Percentiles rank a stretch among this genome's conserved stretches.
phyloP scores from a whole-genome alignment of 163 green algal species.

The Scenedesmus sp. region DNA sequence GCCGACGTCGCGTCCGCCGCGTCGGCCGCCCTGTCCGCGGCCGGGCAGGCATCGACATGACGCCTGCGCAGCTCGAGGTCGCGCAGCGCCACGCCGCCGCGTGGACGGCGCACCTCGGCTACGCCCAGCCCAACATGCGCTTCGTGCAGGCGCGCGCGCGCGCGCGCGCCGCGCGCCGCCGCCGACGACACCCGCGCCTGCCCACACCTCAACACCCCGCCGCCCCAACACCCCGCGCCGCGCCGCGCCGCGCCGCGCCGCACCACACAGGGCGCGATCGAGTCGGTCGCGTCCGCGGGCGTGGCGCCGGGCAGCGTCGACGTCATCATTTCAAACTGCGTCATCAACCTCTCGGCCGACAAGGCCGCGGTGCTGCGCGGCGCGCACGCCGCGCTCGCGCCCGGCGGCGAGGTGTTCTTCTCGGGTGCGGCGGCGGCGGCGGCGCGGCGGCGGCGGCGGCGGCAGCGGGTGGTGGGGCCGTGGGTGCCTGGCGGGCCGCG shows the following conservation, averaged over 20 bases:
- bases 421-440: no score
- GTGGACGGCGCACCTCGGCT: slow-evolving; percentile 86
- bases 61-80: slow-evolving; percentile 88
- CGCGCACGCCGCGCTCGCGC: slow-evolving; percentile 62
- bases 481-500: neutral
- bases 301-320: slow-evolving; percentile 62
- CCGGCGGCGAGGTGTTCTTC: slow-evolving; percentile 78
- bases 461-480: no score
- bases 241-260: no score
- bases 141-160: slow-evolving; percentile 88
- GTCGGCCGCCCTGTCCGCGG: no score
- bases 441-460: no score
- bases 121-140: slow-evolving; percentile 82
- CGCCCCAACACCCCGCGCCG: no score
- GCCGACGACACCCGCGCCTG: no score
- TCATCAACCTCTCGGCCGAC: slow-evolving; percentile 95
- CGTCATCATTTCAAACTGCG: slow-evolving; percentile 75
- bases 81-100: slow-evolving; percentile 73
- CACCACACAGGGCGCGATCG: slow-evolving; percentile 68
- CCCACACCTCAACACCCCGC: no score
- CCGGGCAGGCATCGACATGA: slow-evolving; percentile 95
- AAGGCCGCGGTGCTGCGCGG: slow-evolving; percentile 90
- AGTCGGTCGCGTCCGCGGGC: slow-evolving; percentile 62
- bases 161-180: no score
- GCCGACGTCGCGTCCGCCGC: no score